These are phyloP conservation scores for Carex pumila DNA, from an alignment of 176 grass and related monocot genomes.

Conservation along the genomic window DNA sequence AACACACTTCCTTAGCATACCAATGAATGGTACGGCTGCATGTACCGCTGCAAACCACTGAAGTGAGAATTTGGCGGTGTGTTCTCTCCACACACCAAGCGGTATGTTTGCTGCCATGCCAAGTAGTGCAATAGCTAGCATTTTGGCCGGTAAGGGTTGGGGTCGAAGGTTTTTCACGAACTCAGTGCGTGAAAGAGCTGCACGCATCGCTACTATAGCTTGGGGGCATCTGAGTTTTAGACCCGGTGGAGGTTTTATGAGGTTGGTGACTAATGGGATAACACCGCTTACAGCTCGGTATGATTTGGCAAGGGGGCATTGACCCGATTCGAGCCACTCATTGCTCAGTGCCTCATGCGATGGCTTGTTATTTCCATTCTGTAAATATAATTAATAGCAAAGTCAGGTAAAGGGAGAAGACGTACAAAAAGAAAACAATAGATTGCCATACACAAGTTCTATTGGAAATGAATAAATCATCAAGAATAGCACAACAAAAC, in stretches of 20 bases:
- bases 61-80: conserved; percentile 84
- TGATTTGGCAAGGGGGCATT: conserved; percentile 85
- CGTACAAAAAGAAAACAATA: neutral
- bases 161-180: conserved; percentile 88
- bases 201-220: conserved; percentile 69
- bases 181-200: conserved; percentile 63
- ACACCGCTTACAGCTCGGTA: conserved; percentile 75
- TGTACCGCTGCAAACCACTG: conserved; percentile 92
- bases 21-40: conserved; percentile 77
- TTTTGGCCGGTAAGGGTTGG: conserved; percentile 72
- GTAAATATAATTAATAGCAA: conserved; percentile 17
- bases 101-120: conserved; percentile 96
- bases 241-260: conserved; percentile 63
- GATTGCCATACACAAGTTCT: neutral
- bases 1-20: conserved; percentile 86
- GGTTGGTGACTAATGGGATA: conserved; percentile 74
- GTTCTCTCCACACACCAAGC: conserved; percentile 87
- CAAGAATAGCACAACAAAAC: neutral
- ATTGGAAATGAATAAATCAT: neutral
- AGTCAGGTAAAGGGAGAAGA: neutral
- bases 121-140: conserved; percentile 74
- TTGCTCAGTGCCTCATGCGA: conserved; percentile 63
- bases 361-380: conserved; percentile 39
- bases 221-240: conserved; percentile 87
- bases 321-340: conserved; percentile 88